Evolutionary conservation across 371 early-diverging fungal species (phyloP).

Genomic region (Zancudomyces culisetae): DNA sequence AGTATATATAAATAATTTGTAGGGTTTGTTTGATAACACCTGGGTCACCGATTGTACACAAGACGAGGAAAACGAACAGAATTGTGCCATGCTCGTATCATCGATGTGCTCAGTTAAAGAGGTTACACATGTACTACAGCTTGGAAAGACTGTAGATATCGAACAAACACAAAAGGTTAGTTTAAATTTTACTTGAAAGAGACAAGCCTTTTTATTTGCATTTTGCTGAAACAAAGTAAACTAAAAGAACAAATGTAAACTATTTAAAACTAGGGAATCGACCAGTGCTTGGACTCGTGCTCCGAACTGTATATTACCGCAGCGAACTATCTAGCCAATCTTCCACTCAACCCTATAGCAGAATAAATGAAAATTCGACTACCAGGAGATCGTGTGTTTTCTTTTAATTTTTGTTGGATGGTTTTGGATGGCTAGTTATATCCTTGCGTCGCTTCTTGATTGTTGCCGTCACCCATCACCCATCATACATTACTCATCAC

Average conservation of each 20-base stretch:
- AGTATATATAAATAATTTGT: too few species aligned
- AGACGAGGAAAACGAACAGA: slow-evolving; percentile 44
- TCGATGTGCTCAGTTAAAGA: slow-evolving; percentile 76
- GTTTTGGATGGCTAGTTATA: too few species aligned
- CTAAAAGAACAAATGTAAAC: too few species aligned
- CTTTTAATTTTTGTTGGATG: too few species aligned
- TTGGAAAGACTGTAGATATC: slow-evolving; percentile 31
- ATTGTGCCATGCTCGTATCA: slow-evolving; percentile 52
- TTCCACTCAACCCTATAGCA: not conserved
- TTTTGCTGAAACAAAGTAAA: too few species aligned
- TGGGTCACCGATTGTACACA: slow-evolving; percentile 48
- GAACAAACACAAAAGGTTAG: slow-evolving; percentile 34
- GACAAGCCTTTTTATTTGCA: too few species aligned
- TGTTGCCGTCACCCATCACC: too few species aligned
- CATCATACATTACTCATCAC: too few species aligned
- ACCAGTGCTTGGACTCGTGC: not conserved
- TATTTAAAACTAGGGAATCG: not conserved
- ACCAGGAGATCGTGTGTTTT: too few species aligned
- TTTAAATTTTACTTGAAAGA: slow-evolving; percentile 58
- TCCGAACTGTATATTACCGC: not conserved
- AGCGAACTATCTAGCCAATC: not conserved
- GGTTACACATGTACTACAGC: slow-evolving; percentile 67
- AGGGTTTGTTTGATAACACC: slow-evolving; percentile 20
- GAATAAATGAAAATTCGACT: not conserved
- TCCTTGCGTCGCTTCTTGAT: too few species aligned